Evolutionary conservation across 805 yeast species (phyloP), one percentile per base, ranked within the genome.

Genomic region (Ogataea trehalophila): DNA sequence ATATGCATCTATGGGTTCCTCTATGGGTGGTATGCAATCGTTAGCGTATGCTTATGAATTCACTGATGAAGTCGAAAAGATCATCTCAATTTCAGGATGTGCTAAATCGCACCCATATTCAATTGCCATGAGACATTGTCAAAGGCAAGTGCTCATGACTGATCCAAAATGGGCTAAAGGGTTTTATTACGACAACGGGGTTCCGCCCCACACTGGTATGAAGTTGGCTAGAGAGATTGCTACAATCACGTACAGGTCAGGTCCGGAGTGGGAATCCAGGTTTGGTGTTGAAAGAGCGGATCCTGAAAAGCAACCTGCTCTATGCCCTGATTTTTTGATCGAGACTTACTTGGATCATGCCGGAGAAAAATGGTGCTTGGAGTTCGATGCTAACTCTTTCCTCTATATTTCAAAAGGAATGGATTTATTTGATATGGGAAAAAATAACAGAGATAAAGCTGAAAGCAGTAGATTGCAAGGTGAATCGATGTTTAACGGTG

Each of bases 1-100:
- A 23, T 79, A 80, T 64, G 96, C 96, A 2, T 78, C 88, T 1
- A 80, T 91, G 7, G 97, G 97, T 6, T 83, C 95, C 2, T 87
- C 96, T 0, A 87, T 91, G 95, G 97, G 97, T n/a, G 97, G 97
- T n/a, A 89, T 91, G 97, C 97, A 90, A 69, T 83, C 92, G 8
- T 73, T 91, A 46, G 95, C 97, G 0, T 87, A 81, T 65, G 96
- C 89, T 1, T 76, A 80, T 62, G 95, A 86, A 60, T 91, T 86
- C 58, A 86, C 95, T 1, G 83, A 84, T 42, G 77, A 74, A 47
- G 96, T 90, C 3, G 77, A 75, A 6, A 81, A 84, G 45, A 75
- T 91, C 2, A 79, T 89, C 1, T 77, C 87, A n/a, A 87, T 91
- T 29, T 83, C 92, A 39, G 97, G 95, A 3, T 90, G 97, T 70